Conservation (phyloP, 805 yeast genomes). For the Metschnikowia noctiluminum region DNA sequence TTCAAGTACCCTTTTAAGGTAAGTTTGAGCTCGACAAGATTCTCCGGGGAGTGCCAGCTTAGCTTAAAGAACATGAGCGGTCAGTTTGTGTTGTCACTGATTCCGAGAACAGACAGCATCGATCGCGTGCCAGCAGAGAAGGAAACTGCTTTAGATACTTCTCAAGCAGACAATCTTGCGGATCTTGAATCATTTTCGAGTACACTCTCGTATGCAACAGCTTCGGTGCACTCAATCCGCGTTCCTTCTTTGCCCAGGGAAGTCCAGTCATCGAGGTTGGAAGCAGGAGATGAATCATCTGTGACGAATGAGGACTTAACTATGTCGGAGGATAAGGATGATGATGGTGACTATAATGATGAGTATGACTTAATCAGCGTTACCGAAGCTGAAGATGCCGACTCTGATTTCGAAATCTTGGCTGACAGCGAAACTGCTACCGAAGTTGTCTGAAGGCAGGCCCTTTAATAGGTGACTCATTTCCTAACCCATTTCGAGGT, state of each 20-base stretch:
- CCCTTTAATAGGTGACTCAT: neutral
- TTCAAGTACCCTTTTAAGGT: slow-evolving; percentile 34
- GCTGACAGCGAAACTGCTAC: slow-evolving; percentile 15
- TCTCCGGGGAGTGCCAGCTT: slow-evolving; percentile 22
- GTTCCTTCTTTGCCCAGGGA: slow-evolving; percentile 11
- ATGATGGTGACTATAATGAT: slow-evolving; percentile 20
- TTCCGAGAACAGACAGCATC: neutral
- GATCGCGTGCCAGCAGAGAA: neutral
- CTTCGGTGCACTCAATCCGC: slow-evolving; percentile 9
- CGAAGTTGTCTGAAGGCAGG: neutral
- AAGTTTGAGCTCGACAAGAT: slow-evolving; percentile 21
- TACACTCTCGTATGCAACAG: slow-evolving; percentile 6
- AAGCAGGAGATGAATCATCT: neutral
- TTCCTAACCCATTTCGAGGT: too few species aligned
- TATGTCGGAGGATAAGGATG: neutral
- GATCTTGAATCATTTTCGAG: slow-evolving; percentile 4
- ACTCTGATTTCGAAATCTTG: slow-evolving; percentile 38
- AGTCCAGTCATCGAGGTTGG: neutral
- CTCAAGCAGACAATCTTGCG: neutral
- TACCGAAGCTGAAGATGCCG: slow-evolving; percentile 25
- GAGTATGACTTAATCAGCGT: slow-evolving; percentile 35
- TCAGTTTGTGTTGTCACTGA: slow-evolving; percentile 5
- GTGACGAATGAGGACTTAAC: slow-evolving; percentile 2
- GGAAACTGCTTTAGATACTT: neutral
- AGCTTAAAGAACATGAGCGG: slow-evolving; percentile 24